A percentile compares a stretch with the other conserved stretches of the same genome.
These are phyloP conservation scores for Fibroporia radiculosa DNA, from an alignment of 768 basidiomycete species.

Conservation along the genomic window DNA sequence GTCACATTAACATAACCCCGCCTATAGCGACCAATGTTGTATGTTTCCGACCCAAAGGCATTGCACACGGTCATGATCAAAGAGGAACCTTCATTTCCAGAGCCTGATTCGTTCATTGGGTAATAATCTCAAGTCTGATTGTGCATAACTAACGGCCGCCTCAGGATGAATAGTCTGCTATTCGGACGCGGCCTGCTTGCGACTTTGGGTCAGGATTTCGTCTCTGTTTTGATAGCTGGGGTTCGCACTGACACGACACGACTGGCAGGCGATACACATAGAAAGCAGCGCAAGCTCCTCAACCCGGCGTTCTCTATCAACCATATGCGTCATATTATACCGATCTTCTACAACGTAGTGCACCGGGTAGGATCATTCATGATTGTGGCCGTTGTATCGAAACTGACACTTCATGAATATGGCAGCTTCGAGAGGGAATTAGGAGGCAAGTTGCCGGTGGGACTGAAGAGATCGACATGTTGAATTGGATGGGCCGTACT, in stretches of 20 bases:
- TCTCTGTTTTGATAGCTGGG: not conserved
- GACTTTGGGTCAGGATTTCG: constrained; percentile 4
- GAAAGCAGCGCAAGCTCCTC: constrained; percentile 17
- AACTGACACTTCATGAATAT: no score
- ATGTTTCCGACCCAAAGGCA: constrained; percentile 38
- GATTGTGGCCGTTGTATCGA: not conserved
- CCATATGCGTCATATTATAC: constrained; percentile 9
- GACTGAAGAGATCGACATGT: constrained; percentile 14
- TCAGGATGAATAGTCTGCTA: constrained; percentile 11
- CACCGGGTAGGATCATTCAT: constrained; percentile 3
- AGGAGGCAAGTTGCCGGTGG: constrained; percentile 2
- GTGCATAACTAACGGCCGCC: not conserved
- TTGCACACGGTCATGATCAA: constrained; percentile 39
- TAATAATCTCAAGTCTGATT: not conserved
- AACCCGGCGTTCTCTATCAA: constrained; percentile 10
- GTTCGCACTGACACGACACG: not conserved
- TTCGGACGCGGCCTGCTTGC: constrained; percentile 7
- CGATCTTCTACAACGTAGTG: constrained; percentile 11
- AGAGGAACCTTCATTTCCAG: constrained; percentile 22
- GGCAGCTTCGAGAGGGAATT: constrained; percentile 16
- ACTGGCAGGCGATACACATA: constrained; percentile 14
- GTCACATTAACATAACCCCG: no score
- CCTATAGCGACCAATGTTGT: constrained; percentile 26
- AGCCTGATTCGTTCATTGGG: constrained; percentile 11
- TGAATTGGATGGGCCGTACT: constrained; percentile 19